Conservation (phyloP, 345 rosid species). For the Populus ilicifolia region DNA sequence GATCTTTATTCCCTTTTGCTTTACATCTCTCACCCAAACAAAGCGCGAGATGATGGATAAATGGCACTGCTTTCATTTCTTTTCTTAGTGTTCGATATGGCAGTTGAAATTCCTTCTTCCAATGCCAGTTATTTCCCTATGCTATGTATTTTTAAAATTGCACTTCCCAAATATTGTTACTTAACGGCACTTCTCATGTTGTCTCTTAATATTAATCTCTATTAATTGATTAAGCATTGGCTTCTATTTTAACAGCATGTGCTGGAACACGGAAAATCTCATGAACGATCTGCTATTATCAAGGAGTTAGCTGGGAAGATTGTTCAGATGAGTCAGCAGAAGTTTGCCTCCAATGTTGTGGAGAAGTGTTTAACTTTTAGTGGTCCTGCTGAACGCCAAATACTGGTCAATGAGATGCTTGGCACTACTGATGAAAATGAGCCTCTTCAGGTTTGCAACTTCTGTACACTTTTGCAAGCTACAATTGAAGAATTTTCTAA, state of each 20-base stretch:
- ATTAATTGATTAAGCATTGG: background rate
- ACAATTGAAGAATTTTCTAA: constrained; percentile 58
- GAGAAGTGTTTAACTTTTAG: constrained; percentile 91
- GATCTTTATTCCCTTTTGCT: no score
- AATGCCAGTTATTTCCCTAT: background rate
- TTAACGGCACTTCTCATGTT: background rate
- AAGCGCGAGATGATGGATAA: no score
- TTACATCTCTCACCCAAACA: no score
- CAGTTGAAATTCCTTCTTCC: background rate
- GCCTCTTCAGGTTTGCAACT: constrained; percentile 82
- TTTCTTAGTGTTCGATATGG: background rate
- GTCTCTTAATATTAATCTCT: background rate
- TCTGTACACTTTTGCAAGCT: constrained; percentile 68
- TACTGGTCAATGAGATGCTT: constrained; percentile 89
- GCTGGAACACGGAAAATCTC: constrained; percentile 86
- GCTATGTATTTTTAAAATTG: background rate
- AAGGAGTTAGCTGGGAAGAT: constrained; percentile 75
- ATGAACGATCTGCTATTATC: constrained; percentile 77
- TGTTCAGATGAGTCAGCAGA: constrained; percentile 96
- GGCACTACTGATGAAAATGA: constrained; percentile 92
- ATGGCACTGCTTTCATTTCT: background rate
- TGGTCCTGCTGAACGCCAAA: constrained; percentile 61
- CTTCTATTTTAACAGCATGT: constrained; percentile 57
- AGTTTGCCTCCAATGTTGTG: constrained; percentile 93
- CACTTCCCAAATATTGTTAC: background rate